Conservation (phyloP, 2,329 filamentous ascomycete species). For the Plenodomus lindquistii region DNA sequence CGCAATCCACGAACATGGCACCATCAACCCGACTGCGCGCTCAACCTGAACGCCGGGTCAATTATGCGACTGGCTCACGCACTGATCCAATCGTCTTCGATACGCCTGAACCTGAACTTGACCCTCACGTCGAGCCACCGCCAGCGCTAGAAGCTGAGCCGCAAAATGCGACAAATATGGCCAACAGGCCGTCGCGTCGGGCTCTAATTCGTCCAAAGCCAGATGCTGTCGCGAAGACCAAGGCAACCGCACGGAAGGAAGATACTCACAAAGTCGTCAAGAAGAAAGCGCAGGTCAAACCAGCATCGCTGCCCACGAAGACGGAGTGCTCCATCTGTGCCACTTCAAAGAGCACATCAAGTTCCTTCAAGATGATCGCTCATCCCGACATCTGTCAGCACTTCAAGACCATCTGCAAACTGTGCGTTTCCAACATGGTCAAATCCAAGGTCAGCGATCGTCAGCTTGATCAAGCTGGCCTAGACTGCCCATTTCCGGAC, state of each 20-base stretch:
- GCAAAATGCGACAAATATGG: neutral
- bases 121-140: neutral
- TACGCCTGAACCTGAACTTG: neutral
- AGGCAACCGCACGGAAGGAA: conserved; percentile 1
- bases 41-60: conserved; percentile 6
- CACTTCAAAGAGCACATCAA: conserved; percentile 6
- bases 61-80: conserved; percentile 6
- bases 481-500: conserved; percentile 17
- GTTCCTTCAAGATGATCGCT: conserved; percentile 11
- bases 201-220: conserved; percentile 4
- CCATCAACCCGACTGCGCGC: conserved; percentile 10
- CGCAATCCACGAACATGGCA: conserved; percentile 11
- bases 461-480: conserved; percentile 14
- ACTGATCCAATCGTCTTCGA: conserved; percentile 4
- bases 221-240: conserved; percentile 2
- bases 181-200: neutral
- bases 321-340: conserved; percentile 27
- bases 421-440: conserved; percentile 24
- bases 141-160: neutral
- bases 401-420: conserved; percentile 21
- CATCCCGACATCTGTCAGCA: conserved; percentile 19
- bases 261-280: conserved; percentile 2
- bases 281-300: conserved; percentile 1
- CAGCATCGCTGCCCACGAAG: conserved; percentile 9
- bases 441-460: conserved; percentile 17